These are phyloP conservation scores for Neoarthrinium moseri DNA, from an alignment of 2,329 filamentous ascomycete species.

Conservation along the genomic window DNA sequence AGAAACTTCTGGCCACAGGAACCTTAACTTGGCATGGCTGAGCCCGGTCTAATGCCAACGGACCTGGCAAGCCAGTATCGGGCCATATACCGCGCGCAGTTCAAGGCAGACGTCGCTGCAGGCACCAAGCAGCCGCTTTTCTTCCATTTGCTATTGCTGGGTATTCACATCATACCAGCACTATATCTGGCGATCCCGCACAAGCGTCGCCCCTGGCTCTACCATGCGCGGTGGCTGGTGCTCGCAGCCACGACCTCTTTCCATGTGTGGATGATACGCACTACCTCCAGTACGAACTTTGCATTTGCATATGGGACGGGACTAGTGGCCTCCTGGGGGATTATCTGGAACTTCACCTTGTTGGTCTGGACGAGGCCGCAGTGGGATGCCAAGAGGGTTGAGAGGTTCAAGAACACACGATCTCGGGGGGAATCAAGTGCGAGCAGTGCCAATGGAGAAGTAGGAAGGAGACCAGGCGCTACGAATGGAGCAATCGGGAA, in stretches of 20 bases:
- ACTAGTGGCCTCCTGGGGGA: constrained; percentile 48
- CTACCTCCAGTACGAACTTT: constrained; percentile 50
- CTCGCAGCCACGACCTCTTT: constrained; percentile 41
- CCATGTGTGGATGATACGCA: constrained; percentile 39
- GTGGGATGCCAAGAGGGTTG: constrained; percentile 52
- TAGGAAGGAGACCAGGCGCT: background rate
- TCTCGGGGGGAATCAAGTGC: background rate
- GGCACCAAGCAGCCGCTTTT: constrained; percentile 47
- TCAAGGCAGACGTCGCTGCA: constrained; percentile 29
- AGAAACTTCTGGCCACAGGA: no score
- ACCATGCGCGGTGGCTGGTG: constrained; percentile 48
- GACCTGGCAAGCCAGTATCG: constrained; percentile 25
- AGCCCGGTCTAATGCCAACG: no score
- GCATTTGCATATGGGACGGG: constrained; percentile 51
- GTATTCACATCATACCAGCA: constrained; percentile 46
- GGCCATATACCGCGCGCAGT: constrained; percentile 24
- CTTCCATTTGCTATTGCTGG: constrained; percentile 50
- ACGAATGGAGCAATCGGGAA: background rate
- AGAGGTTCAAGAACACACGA: constrained; percentile 31
- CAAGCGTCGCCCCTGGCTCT: constrained; percentile 46
- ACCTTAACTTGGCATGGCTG: no score
- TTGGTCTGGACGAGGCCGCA: constrained; percentile 56
- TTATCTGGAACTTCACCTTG: constrained; percentile 46
- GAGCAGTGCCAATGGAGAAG: no score
- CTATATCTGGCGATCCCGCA: constrained; percentile 59